phyloP scores from a whole-genome alignment of 2,329 filamentous ascomycete species.

The Colletotrichum eleusines region DNA sequence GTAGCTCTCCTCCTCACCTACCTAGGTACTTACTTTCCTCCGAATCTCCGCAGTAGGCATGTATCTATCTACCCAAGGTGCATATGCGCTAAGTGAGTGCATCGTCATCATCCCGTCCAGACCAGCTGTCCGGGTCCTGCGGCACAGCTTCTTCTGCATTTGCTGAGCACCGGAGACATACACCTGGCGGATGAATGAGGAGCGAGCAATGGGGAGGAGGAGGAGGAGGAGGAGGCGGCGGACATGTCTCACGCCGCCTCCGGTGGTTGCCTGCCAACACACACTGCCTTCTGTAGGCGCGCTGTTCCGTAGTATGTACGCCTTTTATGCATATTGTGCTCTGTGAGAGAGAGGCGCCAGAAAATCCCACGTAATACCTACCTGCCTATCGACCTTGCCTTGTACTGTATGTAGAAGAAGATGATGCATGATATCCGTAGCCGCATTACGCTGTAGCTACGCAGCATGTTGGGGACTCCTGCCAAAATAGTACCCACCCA shows the following conservation, averaged over 20 bases:
- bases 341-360: neutral
- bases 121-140: slow-evolving; percentile 7
- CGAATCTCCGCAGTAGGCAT: no score
- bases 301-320: neutral
- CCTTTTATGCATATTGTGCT: no score
- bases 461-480: no score
- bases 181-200: neutral
- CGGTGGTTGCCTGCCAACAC: neutral
- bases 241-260: neutral
- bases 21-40: no score
- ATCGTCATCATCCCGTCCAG: slow-evolving; percentile 29
- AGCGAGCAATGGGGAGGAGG: neutral
- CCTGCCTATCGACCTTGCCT: no score
- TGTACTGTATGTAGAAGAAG: no score
- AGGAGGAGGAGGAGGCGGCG: neutral
- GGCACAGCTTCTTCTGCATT: neutral
- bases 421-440: no score
- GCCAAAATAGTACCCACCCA: neutral
- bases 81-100: slow-evolving; percentile 8
- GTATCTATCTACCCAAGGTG: no score
- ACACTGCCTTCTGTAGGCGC: no score
- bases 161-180: neutral
- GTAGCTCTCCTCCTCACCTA: slow-evolving; percentile 13
- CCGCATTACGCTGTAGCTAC: no score
- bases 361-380: no score